phyloP scores from a whole-genome alignment of 345 rosid genomes.

The Eucalyptus erythrocorys region DNA sequence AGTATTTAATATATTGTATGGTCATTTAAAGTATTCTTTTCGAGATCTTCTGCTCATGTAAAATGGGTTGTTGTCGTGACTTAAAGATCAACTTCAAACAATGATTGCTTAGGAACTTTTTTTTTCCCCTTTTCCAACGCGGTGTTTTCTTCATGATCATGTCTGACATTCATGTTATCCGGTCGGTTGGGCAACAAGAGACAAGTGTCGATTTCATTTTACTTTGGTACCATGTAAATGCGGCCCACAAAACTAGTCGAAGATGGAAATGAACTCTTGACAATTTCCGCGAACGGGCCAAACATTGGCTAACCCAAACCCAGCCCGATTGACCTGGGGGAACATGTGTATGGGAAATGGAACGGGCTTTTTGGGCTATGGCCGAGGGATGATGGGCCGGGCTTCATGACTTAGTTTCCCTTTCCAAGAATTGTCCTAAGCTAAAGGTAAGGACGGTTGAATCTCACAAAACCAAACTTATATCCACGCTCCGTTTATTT shows the following conservation, averaged over 20 bases:
- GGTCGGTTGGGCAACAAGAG: background rate
- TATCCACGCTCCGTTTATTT: background rate
- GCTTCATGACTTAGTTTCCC: background rate
- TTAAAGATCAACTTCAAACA: background rate
- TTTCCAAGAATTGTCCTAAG: background rate
- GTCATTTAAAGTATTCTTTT: rapidly evolving
- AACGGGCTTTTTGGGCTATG: background rate
- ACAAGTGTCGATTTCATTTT: background rate
- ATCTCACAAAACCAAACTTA: background rate
- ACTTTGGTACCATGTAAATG: background rate
- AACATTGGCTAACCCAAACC: background rate
- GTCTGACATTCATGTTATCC: background rate
- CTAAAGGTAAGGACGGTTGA: background rate
- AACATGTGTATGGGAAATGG: background rate
- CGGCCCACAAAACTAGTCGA: background rate
- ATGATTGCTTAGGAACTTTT: background rate
- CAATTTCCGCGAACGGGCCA: background rate
- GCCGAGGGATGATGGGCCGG: background rate
- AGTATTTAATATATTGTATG: background rate
- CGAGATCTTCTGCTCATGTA: rapidly evolving
- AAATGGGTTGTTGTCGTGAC: rapidly evolving
- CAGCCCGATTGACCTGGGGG: background rate
- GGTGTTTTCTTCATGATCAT: background rate
- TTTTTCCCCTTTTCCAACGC: background rate
- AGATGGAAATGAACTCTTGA: background rate